A percentile compares a stretch with the other conserved stretches of the same genome.
These are phyloP conservation scores for Pinus tabuliformis DNA, from an alignment of 75 land plant species.

Conservation along the genomic window DNA sequence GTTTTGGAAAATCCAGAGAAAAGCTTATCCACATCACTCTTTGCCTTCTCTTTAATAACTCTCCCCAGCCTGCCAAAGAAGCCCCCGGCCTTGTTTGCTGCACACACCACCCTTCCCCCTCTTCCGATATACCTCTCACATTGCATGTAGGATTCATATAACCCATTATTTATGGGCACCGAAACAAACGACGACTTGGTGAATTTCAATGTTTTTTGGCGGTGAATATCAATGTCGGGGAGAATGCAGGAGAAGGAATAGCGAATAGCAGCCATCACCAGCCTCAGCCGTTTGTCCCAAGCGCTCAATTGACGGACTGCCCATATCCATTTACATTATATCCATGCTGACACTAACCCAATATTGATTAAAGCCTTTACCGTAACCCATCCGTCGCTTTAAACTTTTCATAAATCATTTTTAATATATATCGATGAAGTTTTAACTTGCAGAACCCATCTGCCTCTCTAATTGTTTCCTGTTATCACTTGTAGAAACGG, in stretches of 20 bases:
- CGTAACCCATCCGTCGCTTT: no score
- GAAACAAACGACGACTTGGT: not conserved
- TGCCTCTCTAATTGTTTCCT: no score
- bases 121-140: not conserved
- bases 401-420: no score
- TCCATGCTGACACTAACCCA: no score
- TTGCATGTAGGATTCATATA: not conserved
- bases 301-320: no score
- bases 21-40: constrained; percentile 88
- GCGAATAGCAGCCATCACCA: not conserved
- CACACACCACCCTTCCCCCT: constrained; percentile 24
- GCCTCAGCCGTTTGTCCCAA: not conserved
- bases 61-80: constrained; percentile 91
- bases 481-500: no score
- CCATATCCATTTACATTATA: no score
- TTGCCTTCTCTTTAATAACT: constrained; percentile 96
- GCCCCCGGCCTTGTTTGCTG: constrained; percentile 52
- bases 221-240: not conserved
- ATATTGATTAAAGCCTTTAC: no score
- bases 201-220: not conserved
- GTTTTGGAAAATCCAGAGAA: constrained; percentile 98
- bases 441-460: no score
- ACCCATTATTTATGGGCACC: not conserved
- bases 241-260: not conserved
- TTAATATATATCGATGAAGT: no score